Conservation (phyloP, 139 green algal species). For the Volvox africanus region DNA sequence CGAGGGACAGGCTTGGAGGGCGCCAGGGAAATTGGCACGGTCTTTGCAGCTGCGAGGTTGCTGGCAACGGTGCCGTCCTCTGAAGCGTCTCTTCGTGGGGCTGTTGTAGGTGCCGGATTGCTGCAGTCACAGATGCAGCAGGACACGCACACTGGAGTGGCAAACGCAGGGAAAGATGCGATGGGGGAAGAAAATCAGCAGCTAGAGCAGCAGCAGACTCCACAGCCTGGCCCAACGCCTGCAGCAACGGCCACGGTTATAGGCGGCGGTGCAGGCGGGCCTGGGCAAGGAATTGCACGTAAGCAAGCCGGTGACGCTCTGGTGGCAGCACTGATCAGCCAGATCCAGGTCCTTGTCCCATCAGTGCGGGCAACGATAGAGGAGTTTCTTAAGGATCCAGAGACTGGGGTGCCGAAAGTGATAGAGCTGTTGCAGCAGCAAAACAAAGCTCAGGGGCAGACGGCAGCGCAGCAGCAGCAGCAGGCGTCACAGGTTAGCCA, state of each 20-base stretch:
- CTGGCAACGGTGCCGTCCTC: no score
- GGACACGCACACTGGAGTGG: no score
- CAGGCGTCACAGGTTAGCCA: background rate
- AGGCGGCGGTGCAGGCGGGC: background rate
- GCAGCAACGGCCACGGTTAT: background rate
- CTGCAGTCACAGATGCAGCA: no score
- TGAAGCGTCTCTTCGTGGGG: no score
- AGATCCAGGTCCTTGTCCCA: background rate
- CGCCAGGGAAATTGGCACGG: no score
- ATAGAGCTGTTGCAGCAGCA: slow-evolving; percentile 15
- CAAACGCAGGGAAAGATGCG: no score
- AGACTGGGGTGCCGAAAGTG: background rate
- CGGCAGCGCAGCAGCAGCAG: slow-evolving; percentile 5
- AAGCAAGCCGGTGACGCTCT: background rate
- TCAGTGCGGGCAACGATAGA: background rate
- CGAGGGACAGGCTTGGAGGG: no score
- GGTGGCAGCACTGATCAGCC: slow-evolving; percentile 13
- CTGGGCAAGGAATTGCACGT: background rate
- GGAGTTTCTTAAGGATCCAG: background rate
- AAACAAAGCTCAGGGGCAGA: background rate
- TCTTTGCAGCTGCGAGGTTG: no score
- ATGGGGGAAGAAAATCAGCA: background rate
- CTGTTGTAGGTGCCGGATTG: no score
- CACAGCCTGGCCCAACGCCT: background rate
- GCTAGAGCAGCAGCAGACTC: background rate